Evolutionary conservation across 2,329 filamentous ascomycete genomes (phyloP).

Genomic region (Clathrospora elynae): DNA sequence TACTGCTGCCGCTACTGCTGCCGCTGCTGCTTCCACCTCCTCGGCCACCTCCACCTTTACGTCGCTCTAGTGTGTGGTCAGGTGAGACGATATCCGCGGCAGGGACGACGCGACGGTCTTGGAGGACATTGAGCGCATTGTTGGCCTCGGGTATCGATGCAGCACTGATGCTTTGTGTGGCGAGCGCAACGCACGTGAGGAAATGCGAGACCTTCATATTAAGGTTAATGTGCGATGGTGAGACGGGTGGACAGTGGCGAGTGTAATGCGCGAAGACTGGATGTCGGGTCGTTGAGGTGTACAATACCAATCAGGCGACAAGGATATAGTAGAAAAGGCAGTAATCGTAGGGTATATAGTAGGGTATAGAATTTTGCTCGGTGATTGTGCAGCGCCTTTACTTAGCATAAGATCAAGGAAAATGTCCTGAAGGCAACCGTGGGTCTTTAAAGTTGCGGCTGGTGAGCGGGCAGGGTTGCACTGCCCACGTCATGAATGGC

Average conservation of each 20-base stretch:
- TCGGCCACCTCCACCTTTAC: slow-evolving; percentile 47
- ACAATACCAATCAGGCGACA: not conserved
- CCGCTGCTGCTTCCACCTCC: slow-evolving; percentile 36
- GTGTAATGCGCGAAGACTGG: slow-evolving; percentile 10
- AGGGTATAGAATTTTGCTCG: slow-evolving; percentile 2
- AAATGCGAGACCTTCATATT: slow-evolving; percentile 36
- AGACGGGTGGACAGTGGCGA: not conserved
- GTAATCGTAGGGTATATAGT: not conserved
- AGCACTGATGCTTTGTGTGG: slow-evolving; percentile 29
- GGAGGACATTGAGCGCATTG: slow-evolving; percentile 30
- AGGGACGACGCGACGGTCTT: slow-evolving; percentile 21
- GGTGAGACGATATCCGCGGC: slow-evolving; percentile 35
- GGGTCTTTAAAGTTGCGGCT: slow-evolving; percentile 14
- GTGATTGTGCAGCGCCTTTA: slow-evolving; percentile 11
- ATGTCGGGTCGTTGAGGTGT: slow-evolving; percentile 1
- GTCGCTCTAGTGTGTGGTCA: slow-evolving; percentile 43
- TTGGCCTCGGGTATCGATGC: slow-evolving; percentile 37
- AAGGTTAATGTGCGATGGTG: slow-evolving; percentile 12
- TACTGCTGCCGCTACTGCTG: slow-evolving; percentile 16
- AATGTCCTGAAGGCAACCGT: slow-evolving; percentile 8
- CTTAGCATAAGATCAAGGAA: slow-evolving; percentile 4
- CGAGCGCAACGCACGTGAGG: slow-evolving; percentile 30
- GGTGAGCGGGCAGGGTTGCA: slow-evolving; percentile 7
- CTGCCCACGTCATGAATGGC: slow-evolving; percentile 23
- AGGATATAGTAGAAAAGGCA: not conserved